Conservation (phyloP, 148 eudicot species). For the Arbutus unedo region DNA sequence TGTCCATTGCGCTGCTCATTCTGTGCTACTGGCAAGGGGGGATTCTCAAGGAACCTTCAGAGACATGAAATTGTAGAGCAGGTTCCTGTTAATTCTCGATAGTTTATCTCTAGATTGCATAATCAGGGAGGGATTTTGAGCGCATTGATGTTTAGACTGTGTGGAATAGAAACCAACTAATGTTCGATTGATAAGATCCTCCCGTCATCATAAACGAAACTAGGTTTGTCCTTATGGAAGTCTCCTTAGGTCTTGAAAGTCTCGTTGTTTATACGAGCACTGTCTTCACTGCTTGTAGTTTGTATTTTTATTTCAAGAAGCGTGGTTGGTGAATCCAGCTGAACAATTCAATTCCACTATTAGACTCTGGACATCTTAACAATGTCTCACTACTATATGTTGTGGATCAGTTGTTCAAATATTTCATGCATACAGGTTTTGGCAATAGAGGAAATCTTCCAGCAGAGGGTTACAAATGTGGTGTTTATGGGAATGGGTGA, state of each 20-base stretch:
- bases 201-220: neutral
- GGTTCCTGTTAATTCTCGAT: constrained; percentile 41
- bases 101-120: neutral
- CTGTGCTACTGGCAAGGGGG: constrained; percentile 99
- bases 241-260: neutral
- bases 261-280: neutral
- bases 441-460: constrained; percentile 84
- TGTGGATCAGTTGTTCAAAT: neutral
- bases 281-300: neutral
- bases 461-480: constrained; percentile 85
- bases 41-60: constrained; percentile 88
- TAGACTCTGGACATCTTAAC: constrained; percentile 4
- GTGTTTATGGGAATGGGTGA: constrained; percentile 99
- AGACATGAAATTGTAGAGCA: constrained; percentile 97
- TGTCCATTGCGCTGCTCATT: constrained; percentile 96
- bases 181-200: neutral
- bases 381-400: neutral
- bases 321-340: neutral
- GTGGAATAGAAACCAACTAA: neutral
- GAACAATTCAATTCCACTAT: neutral
- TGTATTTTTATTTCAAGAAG: neutral
- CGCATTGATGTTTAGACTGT: neutral
- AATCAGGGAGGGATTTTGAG: neutral
- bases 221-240: neutral
- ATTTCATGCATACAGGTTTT: constrained; percentile 54